These are phyloP conservation scores for Echeveria elegans DNA, from an alignment of 164 flowering plant species.

Conservation along the genomic window DNA sequence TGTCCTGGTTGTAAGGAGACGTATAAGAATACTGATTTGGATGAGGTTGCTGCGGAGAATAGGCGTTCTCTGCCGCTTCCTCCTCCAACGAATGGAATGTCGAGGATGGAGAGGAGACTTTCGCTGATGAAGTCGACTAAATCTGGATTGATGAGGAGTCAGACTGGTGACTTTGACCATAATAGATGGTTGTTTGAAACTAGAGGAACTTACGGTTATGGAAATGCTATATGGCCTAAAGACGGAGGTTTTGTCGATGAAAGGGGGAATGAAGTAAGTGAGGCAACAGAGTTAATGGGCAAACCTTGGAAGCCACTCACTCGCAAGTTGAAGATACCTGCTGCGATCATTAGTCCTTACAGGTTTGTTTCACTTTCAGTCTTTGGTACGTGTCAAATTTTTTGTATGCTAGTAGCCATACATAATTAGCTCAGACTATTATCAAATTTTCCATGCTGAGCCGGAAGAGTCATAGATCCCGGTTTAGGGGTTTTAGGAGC, in stretches of 20 bases:
- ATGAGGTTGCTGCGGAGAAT: constrained; percentile 24
- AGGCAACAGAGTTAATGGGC: constrained; percentile 35
- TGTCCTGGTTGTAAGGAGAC: constrained; percentile 72
- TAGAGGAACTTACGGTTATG: constrained; percentile 75
- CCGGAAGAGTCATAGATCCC: constrained; percentile 22
- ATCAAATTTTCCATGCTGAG: too few species aligned
- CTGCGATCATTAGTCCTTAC: constrained; percentile 69
- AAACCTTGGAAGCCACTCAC: constrained; percentile 91
- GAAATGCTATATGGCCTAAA: constrained; percentile 80
- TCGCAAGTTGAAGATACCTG: constrained; percentile 52
- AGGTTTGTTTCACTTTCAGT: constrained; percentile 23
- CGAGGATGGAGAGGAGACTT: constrained; percentile 48
- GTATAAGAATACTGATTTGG: constrained; percentile 43
- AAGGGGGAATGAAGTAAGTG: constrained; percentile 18
- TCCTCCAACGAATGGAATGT: constrained; percentile 26
- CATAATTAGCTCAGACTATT: too few species aligned
- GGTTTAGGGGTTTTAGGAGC: constrained; percentile 23
- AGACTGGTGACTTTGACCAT: constrained; percentile 57
- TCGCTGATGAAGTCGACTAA: constrained; percentile 57
- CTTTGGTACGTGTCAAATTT: not conserved
- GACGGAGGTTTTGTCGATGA: constrained; percentile 34
- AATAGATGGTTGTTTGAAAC: constrained; percentile 74
- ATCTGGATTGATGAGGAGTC: not conserved
- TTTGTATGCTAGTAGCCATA: too few species aligned
- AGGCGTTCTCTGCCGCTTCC: constrained; percentile 34